A percentile compares a stretch with the other conserved stretches of the same genome.
Evolutionary conservation across 1,139 yeast species (phyloP).

Genomic region (Lodderomyces parapsilosis): DNA sequence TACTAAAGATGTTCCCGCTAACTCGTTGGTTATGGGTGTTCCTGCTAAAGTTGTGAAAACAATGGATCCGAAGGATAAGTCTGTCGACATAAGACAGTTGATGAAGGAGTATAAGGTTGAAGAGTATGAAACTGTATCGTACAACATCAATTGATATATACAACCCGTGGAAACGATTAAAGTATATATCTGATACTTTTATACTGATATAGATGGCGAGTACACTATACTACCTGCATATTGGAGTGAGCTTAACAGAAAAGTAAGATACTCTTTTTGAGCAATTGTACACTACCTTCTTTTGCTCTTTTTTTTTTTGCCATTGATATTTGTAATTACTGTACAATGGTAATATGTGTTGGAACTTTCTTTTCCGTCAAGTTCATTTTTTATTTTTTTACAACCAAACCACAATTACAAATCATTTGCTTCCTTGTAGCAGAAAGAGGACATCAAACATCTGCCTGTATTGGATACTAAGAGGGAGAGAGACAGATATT

Average conservation of each 20-base stretch:
- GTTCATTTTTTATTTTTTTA: too few species aligned
- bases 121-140: slow-evolving; percentile 12
- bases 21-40: slow-evolving; percentile 55
- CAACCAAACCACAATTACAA: too few species aligned
- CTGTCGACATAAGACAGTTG: slow-evolving; percentile 12
- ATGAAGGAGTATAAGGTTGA: slow-evolving; percentile 10
- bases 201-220: too few species aligned
- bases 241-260: not conserved
- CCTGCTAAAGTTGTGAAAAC: slow-evolving; percentile 54
- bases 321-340: not conserved
- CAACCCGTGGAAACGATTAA: too few species aligned
- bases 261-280: not conserved
- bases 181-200: too few species aligned
- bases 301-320: not conserved
- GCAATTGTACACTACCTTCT: not conserved
- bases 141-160: not conserved
- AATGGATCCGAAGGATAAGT: slow-evolving; percentile 18
- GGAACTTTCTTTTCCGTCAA: not conserved
- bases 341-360: slow-evolving; percentile 1
- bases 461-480: not conserved
- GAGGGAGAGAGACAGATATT: too few species aligned
- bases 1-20: slow-evolving; percentile 51
- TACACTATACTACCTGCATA: too few species aligned
- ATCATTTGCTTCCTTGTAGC: too few species aligned
- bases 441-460: not conserved